A percentile compares a stretch with the other conserved stretches of the same genome.
phyloP scores from a whole-genome alignment of 2,329 filamentous ascomycete genomes.

The Verticillium isaacii region DNA sequence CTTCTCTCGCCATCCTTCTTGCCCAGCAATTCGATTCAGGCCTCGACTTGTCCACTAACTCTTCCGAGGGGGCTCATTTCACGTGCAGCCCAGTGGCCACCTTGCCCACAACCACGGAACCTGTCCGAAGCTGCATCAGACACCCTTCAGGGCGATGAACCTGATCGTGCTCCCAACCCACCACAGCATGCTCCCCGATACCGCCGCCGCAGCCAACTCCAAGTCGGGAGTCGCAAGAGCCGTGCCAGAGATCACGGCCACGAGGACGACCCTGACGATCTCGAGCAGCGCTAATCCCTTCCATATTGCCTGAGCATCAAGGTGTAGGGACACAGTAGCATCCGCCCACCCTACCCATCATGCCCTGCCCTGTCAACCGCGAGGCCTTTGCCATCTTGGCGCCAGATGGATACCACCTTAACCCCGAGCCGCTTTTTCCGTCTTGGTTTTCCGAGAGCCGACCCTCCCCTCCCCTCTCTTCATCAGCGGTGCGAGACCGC shows the following conservation, averaged over 20 bases:
- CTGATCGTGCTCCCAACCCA: no score
- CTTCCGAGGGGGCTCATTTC: neutral
- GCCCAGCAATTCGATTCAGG: neutral
- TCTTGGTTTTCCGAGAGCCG: neutral
- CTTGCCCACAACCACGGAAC: neutral
- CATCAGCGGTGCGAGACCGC: neutral
- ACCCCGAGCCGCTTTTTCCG: neutral
- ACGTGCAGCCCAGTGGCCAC: neutral
- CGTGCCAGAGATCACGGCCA: neutral
- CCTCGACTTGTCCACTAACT: neutral
- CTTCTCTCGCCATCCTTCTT: neutral
- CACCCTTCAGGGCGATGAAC: neutral
- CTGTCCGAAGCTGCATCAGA: neutral
- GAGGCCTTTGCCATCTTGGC: neutral
- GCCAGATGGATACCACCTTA: neutral
- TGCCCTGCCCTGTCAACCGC: neutral
- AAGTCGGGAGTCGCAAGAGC: neutral
- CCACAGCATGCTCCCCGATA: neutral
- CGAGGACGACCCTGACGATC: neutral
- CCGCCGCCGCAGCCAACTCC: no score
- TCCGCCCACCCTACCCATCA: neutral
- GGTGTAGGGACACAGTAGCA: neutral
- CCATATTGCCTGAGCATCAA: neutral
- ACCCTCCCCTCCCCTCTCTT: neutral
- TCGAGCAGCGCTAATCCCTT: neutral